Percentiles rank a stretch among this genome's conserved stretches.
phyloP scores from a whole-genome alignment of 345 rosid genomes.

The Salix arbutifolia region DNA sequence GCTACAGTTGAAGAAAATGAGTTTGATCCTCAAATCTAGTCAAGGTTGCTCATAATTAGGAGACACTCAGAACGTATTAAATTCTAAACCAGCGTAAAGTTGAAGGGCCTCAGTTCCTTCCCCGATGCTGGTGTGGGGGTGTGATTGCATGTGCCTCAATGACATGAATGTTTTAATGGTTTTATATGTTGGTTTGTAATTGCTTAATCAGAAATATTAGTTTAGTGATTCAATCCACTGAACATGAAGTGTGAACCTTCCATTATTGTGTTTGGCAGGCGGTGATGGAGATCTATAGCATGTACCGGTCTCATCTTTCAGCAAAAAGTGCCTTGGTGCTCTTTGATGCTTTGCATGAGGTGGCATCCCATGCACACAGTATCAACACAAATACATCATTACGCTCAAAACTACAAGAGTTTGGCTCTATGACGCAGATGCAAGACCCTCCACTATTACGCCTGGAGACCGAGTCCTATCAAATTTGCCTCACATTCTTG shows the following conservation, averaged over 20 bases:
- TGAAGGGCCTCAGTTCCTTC: background rate
- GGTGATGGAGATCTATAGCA: conserved; percentile 86
- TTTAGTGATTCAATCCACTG: background rate
- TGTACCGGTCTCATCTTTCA: conserved; percentile 71
- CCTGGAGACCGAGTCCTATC: conserved; percentile 91
- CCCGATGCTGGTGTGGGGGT: background rate
- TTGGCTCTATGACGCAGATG: conserved; percentile 88
- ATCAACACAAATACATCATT: conserved; percentile 54
- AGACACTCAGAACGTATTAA: background rate
- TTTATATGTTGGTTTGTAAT: background rate
- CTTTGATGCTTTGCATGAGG: conserved; percentile 70
- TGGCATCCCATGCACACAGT: conserved; percentile 76
- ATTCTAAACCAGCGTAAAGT: background rate
- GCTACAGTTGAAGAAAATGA: background rate
- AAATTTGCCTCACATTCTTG: conserved; percentile 82
- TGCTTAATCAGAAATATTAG: background rate
- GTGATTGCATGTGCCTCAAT: background rate
- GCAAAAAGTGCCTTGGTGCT: conserved; percentile 68
- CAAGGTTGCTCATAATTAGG: background rate
- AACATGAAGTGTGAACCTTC: conserved; percentile 1
- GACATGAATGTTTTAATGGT: background rate
- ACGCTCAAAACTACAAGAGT: conserved; percentile 73
- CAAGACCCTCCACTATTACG: conserved; percentile 95
- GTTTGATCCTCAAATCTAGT: background rate
- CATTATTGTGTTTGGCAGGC: conserved; percentile 53